Evolutionary conservation across 163 green algal genomes (phyloP), one percentile per base, ranked within the genome.

Genomic region (Scenedesmus sp.): DNA sequence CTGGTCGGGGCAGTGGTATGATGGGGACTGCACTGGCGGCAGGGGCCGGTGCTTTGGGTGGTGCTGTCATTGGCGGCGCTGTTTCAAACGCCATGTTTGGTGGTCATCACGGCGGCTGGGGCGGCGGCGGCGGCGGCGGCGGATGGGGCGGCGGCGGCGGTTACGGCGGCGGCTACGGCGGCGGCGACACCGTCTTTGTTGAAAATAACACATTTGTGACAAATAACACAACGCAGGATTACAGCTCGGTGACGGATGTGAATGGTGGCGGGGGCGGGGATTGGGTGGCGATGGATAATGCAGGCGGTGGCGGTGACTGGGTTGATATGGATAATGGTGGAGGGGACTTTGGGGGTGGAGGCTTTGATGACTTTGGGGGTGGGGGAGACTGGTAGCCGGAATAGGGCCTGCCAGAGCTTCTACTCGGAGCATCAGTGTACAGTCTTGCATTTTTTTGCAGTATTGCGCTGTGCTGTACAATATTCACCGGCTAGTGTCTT

Each of bases 281-380:
- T 1, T 85, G 77, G 77, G 46, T 62, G 34, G 52, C 34, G 0
- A 85, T 90, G 85, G 85, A 84, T 16, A 60, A 90, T 84, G 74
- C 2, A 82, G 74, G n/a, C 10, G 67, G 10, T 60, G 74, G 52
- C 9, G 74, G 56, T 46, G 74, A 23, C 54, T 76, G 54, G 87
- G 67, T 79, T 2, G 79, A 85, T 12, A 57, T 59, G 87, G 87
- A 52, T 76, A 34, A 86, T 60, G 87, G 74, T 20, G 73, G 74
- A 16, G 86, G 52, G 10, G 86, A 90, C 55, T 46, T 46, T 46
- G 34, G 34, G 34, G 34, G 34, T 46, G 34, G 34, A 46, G 34
- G 34, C 34, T 60, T 90, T 90, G 87, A 85, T 34, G 86, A 90
- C 55, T 90, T 84, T 91, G 87, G 87, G 16, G 87, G 87, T 46